These are phyloP conservation scores for Blastobotrys peoriensis DNA, from an alignment of 805 yeast species.

Conservation along the genomic window DNA sequence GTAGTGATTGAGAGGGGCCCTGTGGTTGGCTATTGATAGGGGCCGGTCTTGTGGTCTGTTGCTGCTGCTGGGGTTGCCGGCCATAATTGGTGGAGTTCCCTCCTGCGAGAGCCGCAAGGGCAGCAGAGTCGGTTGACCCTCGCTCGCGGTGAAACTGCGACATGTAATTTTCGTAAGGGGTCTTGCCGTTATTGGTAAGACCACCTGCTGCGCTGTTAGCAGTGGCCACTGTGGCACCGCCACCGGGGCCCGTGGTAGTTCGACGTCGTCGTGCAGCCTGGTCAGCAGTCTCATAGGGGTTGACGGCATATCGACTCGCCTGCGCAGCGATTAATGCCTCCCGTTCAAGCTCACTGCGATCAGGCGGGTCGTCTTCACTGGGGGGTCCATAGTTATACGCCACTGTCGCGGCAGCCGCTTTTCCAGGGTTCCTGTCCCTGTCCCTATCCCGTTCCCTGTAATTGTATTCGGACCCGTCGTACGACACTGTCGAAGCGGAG, in stretches of 20 bases:
- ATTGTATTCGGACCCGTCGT: background rate
- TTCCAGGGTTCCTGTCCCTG: background rate
- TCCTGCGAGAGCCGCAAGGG: constrained; percentile 2
- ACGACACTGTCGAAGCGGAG: background rate
- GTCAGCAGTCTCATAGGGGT: background rate
- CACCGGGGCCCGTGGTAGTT: background rate
- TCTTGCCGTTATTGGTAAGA: too few species aligned
- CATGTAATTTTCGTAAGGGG: constrained; percentile 5
- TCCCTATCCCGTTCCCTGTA: background rate
- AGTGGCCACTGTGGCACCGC: background rate
- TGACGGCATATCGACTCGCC: background rate
- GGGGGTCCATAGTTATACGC: background rate
- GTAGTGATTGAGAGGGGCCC: background rate
- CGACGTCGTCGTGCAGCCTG: background rate
- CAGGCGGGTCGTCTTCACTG: background rate
- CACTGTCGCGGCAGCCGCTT: background rate
- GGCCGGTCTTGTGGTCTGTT: background rate
- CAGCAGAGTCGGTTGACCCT: background rate
- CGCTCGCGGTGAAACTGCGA: background rate
- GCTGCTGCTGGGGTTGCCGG: background rate
- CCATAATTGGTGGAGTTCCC: background rate
- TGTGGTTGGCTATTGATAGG: background rate
- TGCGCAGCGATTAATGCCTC: background rate
- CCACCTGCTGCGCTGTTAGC: background rate
- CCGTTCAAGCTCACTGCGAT: background rate